Conservation (phyloP, 768 basidiomycete species). For the Asterophora lycoperdoides region DNA sequence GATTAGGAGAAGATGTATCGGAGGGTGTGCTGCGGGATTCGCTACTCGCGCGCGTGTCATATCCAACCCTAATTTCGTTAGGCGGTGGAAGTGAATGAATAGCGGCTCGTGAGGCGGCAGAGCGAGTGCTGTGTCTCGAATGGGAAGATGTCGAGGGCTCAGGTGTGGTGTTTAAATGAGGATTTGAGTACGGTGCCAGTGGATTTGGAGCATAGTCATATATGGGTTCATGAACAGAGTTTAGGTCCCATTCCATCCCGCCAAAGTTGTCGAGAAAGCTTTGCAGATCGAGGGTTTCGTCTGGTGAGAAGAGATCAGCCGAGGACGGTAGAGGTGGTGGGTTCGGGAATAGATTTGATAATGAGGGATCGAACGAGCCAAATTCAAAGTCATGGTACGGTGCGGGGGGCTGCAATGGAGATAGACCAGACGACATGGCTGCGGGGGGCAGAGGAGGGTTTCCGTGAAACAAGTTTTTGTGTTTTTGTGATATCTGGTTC, state of each 20-base stretch:
- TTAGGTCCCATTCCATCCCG: conserved; percentile 55
- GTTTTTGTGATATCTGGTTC: not conserved
- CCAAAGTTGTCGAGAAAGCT: conserved; percentile 81
- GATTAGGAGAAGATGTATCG: conserved; percentile 24
- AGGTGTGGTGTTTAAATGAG: conserved; percentile 41
- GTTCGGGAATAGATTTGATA: conserved; percentile 55
- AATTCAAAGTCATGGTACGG: conserved; percentile 70
- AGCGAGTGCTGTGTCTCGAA: conserved; percentile 27
- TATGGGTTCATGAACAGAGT: conserved; percentile 29
- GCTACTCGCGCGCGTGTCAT: conserved; percentile 19
- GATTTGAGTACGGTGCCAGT: conserved; percentile 42
- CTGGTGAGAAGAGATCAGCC: conserved; percentile 72
- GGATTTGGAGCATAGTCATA: conserved; percentile 24
- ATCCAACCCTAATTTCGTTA: conserved; percentile 18
- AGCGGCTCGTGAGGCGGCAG: conserved; percentile 21
- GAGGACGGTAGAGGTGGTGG: conserved; percentile 64
- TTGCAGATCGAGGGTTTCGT: conserved; percentile 75
- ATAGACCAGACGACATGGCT: conserved; percentile 23
- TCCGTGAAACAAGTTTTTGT: conserved; percentile 2
- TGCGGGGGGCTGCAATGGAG: conserved; percentile 45
- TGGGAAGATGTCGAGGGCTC: conserved; percentile 37
- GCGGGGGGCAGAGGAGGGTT: conserved; percentile 12
- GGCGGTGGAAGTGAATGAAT: conserved; percentile 19
- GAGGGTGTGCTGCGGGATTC: conserved; percentile 25
- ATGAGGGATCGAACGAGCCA: conserved; percentile 54